Base-by-base conservation (phyloP, 176 grass and related monocot species). In the Metroxylon sagu region DNA sequence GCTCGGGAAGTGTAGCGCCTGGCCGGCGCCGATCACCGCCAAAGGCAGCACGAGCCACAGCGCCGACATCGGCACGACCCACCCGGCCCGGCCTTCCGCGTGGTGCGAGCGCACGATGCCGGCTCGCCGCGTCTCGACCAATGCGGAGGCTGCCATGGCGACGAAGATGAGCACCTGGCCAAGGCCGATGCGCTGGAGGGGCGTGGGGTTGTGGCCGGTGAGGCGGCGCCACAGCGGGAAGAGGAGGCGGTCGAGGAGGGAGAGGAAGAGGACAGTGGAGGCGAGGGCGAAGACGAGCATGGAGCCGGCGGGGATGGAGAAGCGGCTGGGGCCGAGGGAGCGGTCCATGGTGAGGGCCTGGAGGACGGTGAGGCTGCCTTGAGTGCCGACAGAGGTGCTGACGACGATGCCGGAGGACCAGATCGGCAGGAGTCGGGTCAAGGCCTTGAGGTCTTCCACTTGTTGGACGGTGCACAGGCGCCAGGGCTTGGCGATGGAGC, bases 341-440 rank as follows among this genome's bases (percentile, higher is more conserved):
- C 85, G 89, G 66, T 95, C 79, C 90, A 95, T 85, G 25, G 39
- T 74, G 54, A 95, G 79, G 6, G 85, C 90, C 54, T 95, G 79
- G 8, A 95, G 82, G 8, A 89, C 53, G 0, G 73, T 72, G 70
- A 95, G 68, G 76, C 76, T 83, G 18, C 80, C 1, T 62, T 89
- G 90, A 48, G 71, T 73, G 66, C 79, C 82, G 29, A 95, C 62
- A 17, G 82, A 71, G 14, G 86, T 3, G 52, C 79, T 89, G 19
- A 81, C 12, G 31, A 75, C 16, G 72, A 95, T 80, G 49, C 65
- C 16, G 25, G 89, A 51, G 49, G 28, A 59, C 90, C 82, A 89
- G 3, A 95, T 29, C 18, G 90, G 85, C 18, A 89, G 23, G 62
- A 95, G 59, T 19, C 90, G 79, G 27, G 83, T 14, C 18, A 89